Evolutionary conservation across 345 rosid species (phyloP).

Genomic region (Nasturtium officinale): DNA sequence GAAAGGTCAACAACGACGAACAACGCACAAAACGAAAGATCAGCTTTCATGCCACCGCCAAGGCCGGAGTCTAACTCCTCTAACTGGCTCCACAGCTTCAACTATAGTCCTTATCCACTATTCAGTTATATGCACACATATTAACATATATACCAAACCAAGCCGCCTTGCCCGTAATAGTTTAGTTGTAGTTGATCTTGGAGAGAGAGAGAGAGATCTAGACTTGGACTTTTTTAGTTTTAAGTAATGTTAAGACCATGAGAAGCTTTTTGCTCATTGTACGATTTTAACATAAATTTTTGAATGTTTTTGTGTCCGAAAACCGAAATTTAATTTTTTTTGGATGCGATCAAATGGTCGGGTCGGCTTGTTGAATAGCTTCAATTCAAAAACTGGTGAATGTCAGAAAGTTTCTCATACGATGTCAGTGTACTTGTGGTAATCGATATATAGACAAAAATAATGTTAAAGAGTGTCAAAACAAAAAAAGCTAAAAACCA

Average conservation of each 20-base stretch:
- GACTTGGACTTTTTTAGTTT: not conserved
- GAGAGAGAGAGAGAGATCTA: not conserved
- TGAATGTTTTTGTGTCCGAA: not conserved
- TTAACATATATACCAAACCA: not conserved
- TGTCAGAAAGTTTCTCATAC: not conserved
- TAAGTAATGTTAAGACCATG: not conserved
- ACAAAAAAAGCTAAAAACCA: not conserved
- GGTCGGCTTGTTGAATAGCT: not conserved
- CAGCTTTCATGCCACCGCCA: not conserved
- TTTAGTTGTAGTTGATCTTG: too few species aligned
- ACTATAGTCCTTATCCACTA: slow-evolving; percentile 52
- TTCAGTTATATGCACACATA: slow-evolving; percentile 50
- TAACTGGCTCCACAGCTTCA: slow-evolving; percentile 58
- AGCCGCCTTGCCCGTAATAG: not conserved
- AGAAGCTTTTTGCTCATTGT: not conserved
- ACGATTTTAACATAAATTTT: not conserved
- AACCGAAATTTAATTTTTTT: too few species aligned
- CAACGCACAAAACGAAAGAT: not conserved
- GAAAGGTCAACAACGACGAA: slow-evolving; percentile 13
- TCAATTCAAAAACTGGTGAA: not conserved
- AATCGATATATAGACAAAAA: not conserved
- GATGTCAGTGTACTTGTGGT: not conserved
- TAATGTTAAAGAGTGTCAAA: not conserved
- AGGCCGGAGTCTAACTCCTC: slow-evolving; percentile 38
- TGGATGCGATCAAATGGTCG: not conserved